Percentiles rank a stretch among this genome's conserved stretches.
phyloP scores from a whole-genome alignment of 2,329 filamentous ascomycete species.

The Clarireedia homoeocarpa region DNA sequence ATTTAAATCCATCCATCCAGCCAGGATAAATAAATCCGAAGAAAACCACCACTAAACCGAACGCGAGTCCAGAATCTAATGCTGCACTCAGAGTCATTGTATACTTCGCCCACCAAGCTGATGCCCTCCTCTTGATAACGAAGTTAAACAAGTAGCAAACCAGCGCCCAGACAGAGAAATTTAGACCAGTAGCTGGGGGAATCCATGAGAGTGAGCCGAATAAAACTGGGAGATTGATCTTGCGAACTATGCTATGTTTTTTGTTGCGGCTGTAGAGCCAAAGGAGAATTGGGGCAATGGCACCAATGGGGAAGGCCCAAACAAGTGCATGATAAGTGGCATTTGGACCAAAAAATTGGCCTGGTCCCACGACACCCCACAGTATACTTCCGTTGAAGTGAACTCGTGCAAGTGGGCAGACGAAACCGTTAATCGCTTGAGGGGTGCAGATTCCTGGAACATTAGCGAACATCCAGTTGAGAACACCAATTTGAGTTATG shows the following conservation, averaged over 20 bases:
- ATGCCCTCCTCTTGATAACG: slow-evolving; percentile 58
- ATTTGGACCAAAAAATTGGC: slow-evolving; percentile 70
- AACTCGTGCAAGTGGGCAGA: slow-evolving; percentile 77
- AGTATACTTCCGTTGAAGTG: slow-evolving; percentile 88
- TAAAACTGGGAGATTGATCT: slow-evolving; percentile 74
- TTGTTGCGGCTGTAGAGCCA: slow-evolving; percentile 61
- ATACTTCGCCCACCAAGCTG: slow-evolving; percentile 83
- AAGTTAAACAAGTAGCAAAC: slow-evolving; percentile 84
- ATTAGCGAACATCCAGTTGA: slow-evolving; percentile 85
- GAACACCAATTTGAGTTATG: slow-evolving; percentile 71
- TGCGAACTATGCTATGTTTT: slow-evolving; percentile 57
- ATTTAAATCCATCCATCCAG: slow-evolving; percentile 62
- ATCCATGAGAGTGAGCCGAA: slow-evolving; percentile 83
- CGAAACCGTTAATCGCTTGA: slow-evolving; percentile 77
- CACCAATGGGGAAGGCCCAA: slow-evolving; percentile 75
- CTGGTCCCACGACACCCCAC: slow-evolving; percentile 80
- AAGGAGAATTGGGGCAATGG: slow-evolving; percentile 63
- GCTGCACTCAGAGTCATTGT: slow-evolving; percentile 83
- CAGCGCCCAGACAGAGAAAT: slow-evolving; percentile 80
- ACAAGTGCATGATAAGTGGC: slow-evolving; percentile 70
- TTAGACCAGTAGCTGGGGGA: slow-evolving; percentile 76
- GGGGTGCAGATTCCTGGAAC: slow-evolving; percentile 72
- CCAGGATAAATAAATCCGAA: slow-evolving; percentile 82
- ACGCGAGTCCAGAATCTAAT: slow-evolving; percentile 73
- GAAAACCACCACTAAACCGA: slow-evolving; percentile 76